Base-by-base conservation (phyloP, 164 flowering plant genomes). In the Echeveria elegans region DNA sequence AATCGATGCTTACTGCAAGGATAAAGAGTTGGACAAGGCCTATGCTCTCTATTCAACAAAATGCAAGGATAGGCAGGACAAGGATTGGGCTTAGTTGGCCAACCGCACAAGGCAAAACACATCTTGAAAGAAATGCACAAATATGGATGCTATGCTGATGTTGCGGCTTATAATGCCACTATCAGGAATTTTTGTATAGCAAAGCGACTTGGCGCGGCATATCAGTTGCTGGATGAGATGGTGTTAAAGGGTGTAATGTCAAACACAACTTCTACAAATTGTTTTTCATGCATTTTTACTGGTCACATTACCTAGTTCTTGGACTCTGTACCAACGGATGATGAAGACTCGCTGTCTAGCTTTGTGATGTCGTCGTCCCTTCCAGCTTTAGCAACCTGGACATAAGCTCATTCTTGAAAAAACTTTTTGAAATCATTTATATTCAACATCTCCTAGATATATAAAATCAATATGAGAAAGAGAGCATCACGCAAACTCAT, bases 101-200 rank as follows among this genome's bases (percentile, higher is more conserved):
- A 88, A 78, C 96, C 96, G 7, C 96, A 92, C 73, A 90, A 90
- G 76, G 96, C 93, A 26, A 77, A 38, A 38, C 41, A 8, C 41
- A 38, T 38, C 61, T 82, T 90, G 79, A 86, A 78, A 72, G 96
- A 88, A 75, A 92, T 92, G 96, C 82, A 76, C 73, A 96, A 90
- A 77, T 71, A 81, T 73, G 93, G 98, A 7, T 86, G 88, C 69
- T 82, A 86, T 72, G 96, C 98, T 0, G 98, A 92, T 82, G 86
- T 73, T 65, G 82, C 98, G 5, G 95, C 96, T 0, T 86, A 87
- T 30, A 92, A 92, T 79, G 96, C 98, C 56, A 85, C 74, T 0
- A 89, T 89, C 23, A 79, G 93, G 77, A 92, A 92, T 58, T 92
- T 74, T 37, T 92, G 96, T 70, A 92, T 88, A 21, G 91, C 85